Conservation (phyloP, 768 basidiomycete species). For the Glaciozyma antarctica region DNA sequence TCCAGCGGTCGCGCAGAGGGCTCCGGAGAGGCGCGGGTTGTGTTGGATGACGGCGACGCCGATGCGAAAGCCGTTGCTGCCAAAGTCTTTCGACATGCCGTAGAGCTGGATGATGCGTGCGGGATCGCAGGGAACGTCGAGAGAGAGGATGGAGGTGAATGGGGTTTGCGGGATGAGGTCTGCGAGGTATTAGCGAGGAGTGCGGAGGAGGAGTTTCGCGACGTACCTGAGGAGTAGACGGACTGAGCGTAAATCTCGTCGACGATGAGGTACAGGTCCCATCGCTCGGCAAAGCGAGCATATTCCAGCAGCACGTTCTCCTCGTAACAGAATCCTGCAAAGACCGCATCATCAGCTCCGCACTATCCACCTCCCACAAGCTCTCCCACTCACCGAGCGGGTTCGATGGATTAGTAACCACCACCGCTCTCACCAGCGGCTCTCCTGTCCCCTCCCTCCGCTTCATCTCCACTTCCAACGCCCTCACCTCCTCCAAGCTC, state of each 20-base stretch:
- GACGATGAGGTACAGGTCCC: conserved; percentile 28
- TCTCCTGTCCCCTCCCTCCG: background rate
- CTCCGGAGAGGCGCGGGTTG: background rate
- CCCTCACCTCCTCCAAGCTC: conserved; percentile 10
- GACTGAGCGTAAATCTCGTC: conserved; percentile 32
- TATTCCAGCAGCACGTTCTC: conserved; percentile 31
- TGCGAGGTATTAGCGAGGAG: background rate
- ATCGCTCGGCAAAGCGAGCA: conserved; percentile 29
- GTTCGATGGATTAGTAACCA: conserved; percentile 34
- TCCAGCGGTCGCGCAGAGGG: background rate
- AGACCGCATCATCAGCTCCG: background rate
- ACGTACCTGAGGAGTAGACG: background rate
- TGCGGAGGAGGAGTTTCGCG: too few relatives aligned
- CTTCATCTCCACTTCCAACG: conserved; percentile 14
- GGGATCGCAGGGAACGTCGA: conserved; percentile 31
- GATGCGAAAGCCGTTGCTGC: background rate
- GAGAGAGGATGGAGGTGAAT: conserved; percentile 33
- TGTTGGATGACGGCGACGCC: background rate
- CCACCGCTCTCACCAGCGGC: conserved; percentile 13
- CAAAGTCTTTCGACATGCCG: conserved; percentile 4
- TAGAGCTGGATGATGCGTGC: conserved; percentile 26
- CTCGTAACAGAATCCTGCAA: conserved; percentile 32
- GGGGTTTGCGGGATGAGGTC: background rate
- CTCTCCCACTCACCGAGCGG: conserved; percentile 21
- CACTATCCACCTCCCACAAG: background rate